Evolutionary conservation across 1,284 basidiomycete genomes (phyloP).

Genomic region (Earliella scabrosa): DNA sequence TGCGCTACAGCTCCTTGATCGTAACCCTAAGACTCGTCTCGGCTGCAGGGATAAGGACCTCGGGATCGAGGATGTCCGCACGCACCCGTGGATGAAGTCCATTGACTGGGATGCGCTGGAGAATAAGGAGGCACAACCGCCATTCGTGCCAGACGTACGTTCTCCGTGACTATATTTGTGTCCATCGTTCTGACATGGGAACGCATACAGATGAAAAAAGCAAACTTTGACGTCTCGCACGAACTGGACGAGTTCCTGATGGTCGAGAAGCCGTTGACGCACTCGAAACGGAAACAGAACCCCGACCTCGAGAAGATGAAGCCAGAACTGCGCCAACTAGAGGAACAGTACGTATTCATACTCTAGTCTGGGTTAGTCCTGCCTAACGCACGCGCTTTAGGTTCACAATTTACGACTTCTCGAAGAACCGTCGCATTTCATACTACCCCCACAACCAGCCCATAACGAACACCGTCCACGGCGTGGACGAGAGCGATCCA

Average conservation of each 20-base stretch:
- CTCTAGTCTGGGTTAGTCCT: conserved; percentile 1
- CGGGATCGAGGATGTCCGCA: conserved; percentile 77
- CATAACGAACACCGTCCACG: conserved; percentile 35
- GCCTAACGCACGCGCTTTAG: too few species aligned
- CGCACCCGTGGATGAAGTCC: conserved; percentile 85
- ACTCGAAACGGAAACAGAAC: conserved; percentile 91
- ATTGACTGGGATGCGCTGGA: conserved; percentile 91
- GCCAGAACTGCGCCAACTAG: conserved; percentile 95
- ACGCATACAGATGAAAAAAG: conserved; percentile 82
- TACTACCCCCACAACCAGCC: conserved; percentile 81
- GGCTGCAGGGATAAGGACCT: conserved; percentile 84
- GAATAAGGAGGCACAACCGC: conserved; percentile 79
- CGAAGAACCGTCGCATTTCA: conserved; percentile 81
- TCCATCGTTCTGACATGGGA: not conserved
- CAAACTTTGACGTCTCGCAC: conserved; percentile 99
- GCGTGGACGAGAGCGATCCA: not conserved
- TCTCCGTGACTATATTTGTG: not conserved
- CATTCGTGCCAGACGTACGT: conserved; percentile 92
- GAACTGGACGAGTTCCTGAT: conserved; percentile 95
- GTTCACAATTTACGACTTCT: conserved; percentile 83
- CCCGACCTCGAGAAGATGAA: conserved; percentile 83
- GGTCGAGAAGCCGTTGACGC: conserved; percentile 92
- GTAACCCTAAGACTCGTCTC: conserved; percentile 82
- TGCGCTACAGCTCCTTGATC: conserved; percentile 61
- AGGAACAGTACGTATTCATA: conserved; percentile 82